phyloP scores from a whole-genome alignment of 164 flowering plant genomes.

The Akebia trifoliata region DNA sequence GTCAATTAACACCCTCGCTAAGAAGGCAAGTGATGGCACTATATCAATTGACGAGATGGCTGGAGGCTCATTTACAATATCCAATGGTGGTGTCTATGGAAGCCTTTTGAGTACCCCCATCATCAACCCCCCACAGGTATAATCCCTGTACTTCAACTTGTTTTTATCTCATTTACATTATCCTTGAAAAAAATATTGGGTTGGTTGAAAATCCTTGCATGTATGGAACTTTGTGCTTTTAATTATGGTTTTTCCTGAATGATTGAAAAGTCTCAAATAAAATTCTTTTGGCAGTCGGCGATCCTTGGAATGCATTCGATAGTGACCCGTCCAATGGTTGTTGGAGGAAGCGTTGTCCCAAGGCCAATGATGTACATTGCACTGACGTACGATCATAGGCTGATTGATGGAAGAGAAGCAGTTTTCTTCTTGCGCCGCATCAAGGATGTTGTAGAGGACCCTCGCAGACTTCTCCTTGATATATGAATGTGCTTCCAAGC shows the following conservation, averaged over 20 bases:
- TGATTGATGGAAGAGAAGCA: conserved; percentile 95
- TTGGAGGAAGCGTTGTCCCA: conserved; percentile 62
- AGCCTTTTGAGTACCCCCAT: conserved; percentile 93
- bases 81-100: conserved; percentile 96
- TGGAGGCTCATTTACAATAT: conserved; percentile 93
- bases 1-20: conserved; percentile 68
- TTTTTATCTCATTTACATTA: background rate
- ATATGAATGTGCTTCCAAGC: conserved; percentile 26
- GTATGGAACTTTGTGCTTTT: background rate
- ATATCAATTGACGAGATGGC: conserved; percentile 97
- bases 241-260: no score
- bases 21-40: conserved; percentile 80
- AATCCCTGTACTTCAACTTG: background rate
- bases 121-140: conserved; percentile 96
- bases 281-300: conserved; percentile 62
- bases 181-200: background rate
- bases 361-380: conserved; percentile 97
- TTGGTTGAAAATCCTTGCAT: background rate
- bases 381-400: conserved; percentile 82
- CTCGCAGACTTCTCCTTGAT: conserved; percentile 81
- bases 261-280: no score
- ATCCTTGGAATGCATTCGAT: conserved; percentile 92
- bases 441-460: conserved; percentile 91
- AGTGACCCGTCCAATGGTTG: conserved; percentile 86
- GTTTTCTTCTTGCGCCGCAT: conserved; percentile 82